phyloP scores from a whole-genome alignment of 1,284 basidiomycete genomes.

The Phellopilus nigrolimitatus region DNA sequence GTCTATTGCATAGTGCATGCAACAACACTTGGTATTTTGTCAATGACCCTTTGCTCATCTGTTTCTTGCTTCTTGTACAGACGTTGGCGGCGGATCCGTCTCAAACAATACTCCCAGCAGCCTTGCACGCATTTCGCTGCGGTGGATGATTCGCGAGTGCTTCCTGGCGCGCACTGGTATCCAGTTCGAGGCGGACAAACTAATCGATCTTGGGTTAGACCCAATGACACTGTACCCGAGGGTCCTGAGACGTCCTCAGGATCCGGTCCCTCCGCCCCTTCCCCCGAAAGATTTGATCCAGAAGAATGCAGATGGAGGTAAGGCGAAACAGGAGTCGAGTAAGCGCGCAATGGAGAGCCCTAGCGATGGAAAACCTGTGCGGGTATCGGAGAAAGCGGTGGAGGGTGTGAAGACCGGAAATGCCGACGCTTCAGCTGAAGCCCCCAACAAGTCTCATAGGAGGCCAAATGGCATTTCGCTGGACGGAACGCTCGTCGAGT shows the following conservation, averaged over 20 bases:
- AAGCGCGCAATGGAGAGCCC: no score
- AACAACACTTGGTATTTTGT: not conserved
- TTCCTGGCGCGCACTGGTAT: slow-evolving; percentile 26
- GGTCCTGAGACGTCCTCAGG: not conserved
- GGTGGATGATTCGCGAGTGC: slow-evolving; percentile 29
- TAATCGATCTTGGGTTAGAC: not conserved
- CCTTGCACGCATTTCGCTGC: slow-evolving; percentile 25
- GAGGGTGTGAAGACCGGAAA: not conserved
- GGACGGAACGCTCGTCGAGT: slow-evolving; percentile 9
- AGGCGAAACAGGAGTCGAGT: not conserved
- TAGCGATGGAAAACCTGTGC: no score
- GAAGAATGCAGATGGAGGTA: not conserved
- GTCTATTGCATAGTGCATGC: not conserved
- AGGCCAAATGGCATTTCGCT: slow-evolving; percentile 6
- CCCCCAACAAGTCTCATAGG: not conserved
- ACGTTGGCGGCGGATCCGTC: slow-evolving; percentile 27
- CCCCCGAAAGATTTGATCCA: not conserved
- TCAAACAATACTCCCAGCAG: slow-evolving; percentile 20
- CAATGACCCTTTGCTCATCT: not conserved
- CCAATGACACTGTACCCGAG: not conserved
- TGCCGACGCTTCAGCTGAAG: not conserved
- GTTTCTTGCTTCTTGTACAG: slow-evolving; percentile 5
- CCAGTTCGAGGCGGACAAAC: slow-evolving; percentile 21
- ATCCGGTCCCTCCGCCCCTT: not conserved
- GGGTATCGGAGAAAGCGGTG: not conserved